phyloP scores from a whole-genome alignment of 495 filamentous ascomycete species.

The Neurospora sp. region DNA sequence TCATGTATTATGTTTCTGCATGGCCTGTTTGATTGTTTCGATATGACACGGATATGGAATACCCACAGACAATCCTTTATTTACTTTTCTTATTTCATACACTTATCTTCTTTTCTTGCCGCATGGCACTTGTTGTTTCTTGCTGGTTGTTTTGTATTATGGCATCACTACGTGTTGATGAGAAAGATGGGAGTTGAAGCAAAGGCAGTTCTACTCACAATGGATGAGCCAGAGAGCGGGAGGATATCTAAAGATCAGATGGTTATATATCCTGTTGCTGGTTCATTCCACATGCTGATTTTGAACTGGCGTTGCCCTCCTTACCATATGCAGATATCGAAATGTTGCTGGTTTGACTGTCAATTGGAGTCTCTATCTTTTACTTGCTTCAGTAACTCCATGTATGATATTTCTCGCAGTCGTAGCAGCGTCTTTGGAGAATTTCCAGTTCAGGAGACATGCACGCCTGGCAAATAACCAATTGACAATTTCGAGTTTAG shows the following conservation, averaged over 20 bases:
- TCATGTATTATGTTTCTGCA: constrained; percentile 15
- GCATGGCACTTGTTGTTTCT: not conserved
- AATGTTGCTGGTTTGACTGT: not conserved
- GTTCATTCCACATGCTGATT: not conserved
- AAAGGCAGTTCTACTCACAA: not conserved
- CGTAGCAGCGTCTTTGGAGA: not conserved
- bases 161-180: not conserved
- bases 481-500: not conserved
- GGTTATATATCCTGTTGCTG: not conserved
- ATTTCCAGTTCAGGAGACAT: not conserved
- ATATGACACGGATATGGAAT: constrained; percentile 15
- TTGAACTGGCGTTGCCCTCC: not conserved
- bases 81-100: not conserved
- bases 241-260: not conserved
- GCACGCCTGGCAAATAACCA: not conserved
- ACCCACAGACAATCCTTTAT: constrained; percentile 7
- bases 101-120: constrained; percentile 5
- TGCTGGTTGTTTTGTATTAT: not conserved
- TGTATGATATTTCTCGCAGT: not conserved
- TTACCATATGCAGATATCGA: not conserved
- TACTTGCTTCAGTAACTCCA: not conserved
- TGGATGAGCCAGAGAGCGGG: not conserved
- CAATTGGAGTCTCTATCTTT: not conserved
- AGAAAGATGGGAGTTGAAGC: not conserved
- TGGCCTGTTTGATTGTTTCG: constrained; percentile 2